A percentile compares a stretch with the other conserved stretches of the same genome.
These are phyloP conservation scores for Microsporum ferrugineum DNA, from an alignment of 2,329 filamentous ascomycete species.

Conservation along the genomic window DNA sequence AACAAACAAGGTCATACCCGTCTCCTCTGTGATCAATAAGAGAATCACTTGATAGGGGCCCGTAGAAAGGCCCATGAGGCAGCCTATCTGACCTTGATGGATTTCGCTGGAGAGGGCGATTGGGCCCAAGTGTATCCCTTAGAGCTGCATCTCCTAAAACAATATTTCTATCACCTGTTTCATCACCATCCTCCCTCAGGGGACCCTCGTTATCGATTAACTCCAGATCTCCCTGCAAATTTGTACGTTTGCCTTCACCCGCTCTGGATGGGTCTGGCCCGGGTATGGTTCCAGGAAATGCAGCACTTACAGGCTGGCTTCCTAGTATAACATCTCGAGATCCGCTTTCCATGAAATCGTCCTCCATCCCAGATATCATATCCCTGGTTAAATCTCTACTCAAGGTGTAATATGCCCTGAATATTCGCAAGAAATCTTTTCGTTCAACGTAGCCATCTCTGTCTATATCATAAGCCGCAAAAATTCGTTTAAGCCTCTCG, in stretches of 20 bases:
- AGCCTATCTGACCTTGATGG: conserved; percentile 10
- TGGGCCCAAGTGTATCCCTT: conserved; percentile 25
- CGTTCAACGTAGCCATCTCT: conserved; percentile 74
- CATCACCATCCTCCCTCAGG: conserved; percentile 49
- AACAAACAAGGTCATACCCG: neutral
- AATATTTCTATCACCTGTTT: conserved; percentile 50
- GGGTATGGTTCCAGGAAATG: conserved; percentile 59
- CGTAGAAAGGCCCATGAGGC: neutral
- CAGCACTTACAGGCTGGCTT: conserved; percentile 67
- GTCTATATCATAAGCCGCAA: conserved; percentile 85
- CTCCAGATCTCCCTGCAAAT: conserved; percentile 52
- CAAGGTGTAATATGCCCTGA: conserved; percentile 81
- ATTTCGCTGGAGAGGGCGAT: conserved; percentile 12
- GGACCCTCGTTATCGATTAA: conserved; percentile 50
- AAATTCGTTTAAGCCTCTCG: conserved; percentile 61
- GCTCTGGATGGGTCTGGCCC: conserved; percentile 48
- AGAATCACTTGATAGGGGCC: conserved; percentile 5
- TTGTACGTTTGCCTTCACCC: conserved; percentile 56
- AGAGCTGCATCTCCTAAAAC: conserved; percentile 44
- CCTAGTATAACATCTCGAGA: conserved; percentile 65
- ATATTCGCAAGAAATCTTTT: conserved; percentile 80
- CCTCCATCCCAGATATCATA: conserved; percentile 64
- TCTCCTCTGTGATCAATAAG: conserved; percentile 2
- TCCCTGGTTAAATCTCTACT: conserved; percentile 84
- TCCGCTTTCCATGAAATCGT: conserved; percentile 63